phyloP scores from a whole-genome alignment of 371 early-diverging fungal genomes.

The Mortierella sp. region DNA sequence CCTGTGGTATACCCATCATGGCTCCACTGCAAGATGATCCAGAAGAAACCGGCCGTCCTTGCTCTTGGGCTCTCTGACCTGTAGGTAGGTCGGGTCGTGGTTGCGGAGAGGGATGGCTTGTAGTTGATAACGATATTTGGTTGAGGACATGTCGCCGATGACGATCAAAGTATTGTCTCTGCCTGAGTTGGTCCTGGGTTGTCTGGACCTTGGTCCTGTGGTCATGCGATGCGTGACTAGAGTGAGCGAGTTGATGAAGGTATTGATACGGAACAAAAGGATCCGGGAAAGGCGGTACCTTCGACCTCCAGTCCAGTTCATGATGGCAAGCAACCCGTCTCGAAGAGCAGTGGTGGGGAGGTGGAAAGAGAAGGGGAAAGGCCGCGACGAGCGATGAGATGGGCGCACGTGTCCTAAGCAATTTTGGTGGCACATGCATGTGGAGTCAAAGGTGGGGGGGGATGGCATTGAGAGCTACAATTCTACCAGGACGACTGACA shows the following conservation, averaged over 20 bases:
- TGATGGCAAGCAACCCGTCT: conserved; percentile 4
- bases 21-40: too few relatives aligned
- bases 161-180: conserved; percentile 15
- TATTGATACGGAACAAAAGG: too few relatives aligned
- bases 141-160: not conserved
- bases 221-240: not conserved
- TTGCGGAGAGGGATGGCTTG: too few relatives aligned
- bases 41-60: too few relatives aligned
- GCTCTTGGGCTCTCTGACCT: too few relatives aligned
- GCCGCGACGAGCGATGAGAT: not conserved
- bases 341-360: not conserved
- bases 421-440: too few relatives aligned
- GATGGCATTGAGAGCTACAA: too few relatives aligned
- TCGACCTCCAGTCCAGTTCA: conserved; percentile 41
- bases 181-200: conserved; percentile 6
- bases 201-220: conserved; percentile 21
- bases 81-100: not conserved
- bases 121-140: not conserved
- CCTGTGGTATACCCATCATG: too few relatives aligned
- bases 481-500: too few relatives aligned
- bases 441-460: too few relatives aligned
- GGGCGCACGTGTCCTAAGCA: too few relatives aligned
- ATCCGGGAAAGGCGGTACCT: conserved; percentile 1
- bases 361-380: not conserved
- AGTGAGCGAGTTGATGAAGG: not conserved